These are phyloP conservation scores for Phaeosphaeria sp. DNA, from an alignment of 2,329 filamentous ascomycete species.

Conservation along the genomic window DNA sequence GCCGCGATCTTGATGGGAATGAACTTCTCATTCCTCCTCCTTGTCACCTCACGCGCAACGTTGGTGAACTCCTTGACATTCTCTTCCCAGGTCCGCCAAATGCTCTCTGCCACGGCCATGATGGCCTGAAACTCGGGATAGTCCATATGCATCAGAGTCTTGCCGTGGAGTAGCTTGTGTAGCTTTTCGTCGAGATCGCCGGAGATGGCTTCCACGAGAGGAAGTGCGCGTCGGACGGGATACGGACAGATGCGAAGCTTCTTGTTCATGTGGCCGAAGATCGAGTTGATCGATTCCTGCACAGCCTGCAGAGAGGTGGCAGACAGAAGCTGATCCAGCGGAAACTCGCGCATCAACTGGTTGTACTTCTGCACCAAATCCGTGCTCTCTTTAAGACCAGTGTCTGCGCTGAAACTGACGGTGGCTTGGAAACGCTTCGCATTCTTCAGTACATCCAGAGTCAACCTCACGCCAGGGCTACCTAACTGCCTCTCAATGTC, in stretches of 20 bases:
- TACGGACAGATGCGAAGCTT: slow-evolving; percentile 97
- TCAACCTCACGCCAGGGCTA: slow-evolving; percentile 87
- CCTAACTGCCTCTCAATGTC: slow-evolving; percentile 87
- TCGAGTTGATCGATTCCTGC: slow-evolving; percentile 84
- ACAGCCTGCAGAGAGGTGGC: slow-evolving; percentile 88
- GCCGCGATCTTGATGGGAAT: slow-evolving; percentile 96
- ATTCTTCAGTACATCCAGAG: slow-evolving; percentile 92
- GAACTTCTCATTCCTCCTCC: slow-evolving; percentile 94
- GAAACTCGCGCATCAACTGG: slow-evolving; percentile 97
- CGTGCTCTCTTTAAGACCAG: slow-evolving; percentile 92
- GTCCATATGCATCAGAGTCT: slow-evolving; percentile 87
- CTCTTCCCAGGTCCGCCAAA: slow-evolving; percentile 94
- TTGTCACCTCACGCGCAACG: slow-evolving; percentile 91
- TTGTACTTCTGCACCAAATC: slow-evolving; percentile 99
- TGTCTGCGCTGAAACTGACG: slow-evolving; percentile 95
- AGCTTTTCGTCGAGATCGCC: slow-evolving; percentile 87
- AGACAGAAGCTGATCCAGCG: slow-evolving; percentile 90
- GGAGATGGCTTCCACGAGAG: slow-evolving; percentile 96
- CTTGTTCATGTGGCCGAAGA: slow-evolving; percentile 96
- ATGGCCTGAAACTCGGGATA: slow-evolving; percentile 87
- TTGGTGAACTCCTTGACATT: slow-evolving; percentile 98
- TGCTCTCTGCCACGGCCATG: slow-evolving; percentile 81
- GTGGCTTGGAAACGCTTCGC: slow-evolving; percentile 98
- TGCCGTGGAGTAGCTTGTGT: slow-evolving; percentile 83
- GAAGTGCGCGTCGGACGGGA: slow-evolving; percentile 86